Evolutionary conservation across 495 filamentous ascomycete species (phyloP), one percentile per base, ranked within the genome.

Genomic region (Podospora pseudopauciseta): DNA sequence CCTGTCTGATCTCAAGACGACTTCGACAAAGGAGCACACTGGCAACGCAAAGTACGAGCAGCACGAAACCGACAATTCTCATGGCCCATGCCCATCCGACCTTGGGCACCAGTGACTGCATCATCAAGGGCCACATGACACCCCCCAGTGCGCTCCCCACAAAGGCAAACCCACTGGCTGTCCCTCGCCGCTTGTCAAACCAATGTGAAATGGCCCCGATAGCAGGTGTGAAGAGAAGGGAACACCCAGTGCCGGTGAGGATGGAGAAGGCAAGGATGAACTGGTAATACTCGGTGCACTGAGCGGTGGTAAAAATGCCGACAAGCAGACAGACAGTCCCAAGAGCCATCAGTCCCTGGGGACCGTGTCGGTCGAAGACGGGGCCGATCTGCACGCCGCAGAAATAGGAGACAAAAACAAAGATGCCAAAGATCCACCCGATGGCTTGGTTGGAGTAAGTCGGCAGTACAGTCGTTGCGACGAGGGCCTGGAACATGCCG

Each of bases 211-310:
- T 58, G n/a, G 55, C 55, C 55, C 55, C 55, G 23, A 58, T 58
- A 23, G 55, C 55, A 20, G 55, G 55, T 5, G 55, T 58, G 55
- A 58, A 58, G 55, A 58, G 55, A 26, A 58, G 55, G 55, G 55
- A 58, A 58, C 55, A 58, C 55, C 55, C 55, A 5, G 23, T 5
- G n/a, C 55, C 55, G n/a, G 55, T 58, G 19, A 58, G 55, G 55
- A 58, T 58, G 18, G 55, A 58, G 11, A 58, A 58, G 16, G 55
- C 55, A 5, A 58, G 55, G 55, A 26, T 58, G 13, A 58, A 58
- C 55, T 58, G 55, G n/a, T 58, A 58, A n/a, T 58, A 58, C 55
- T 58, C n/a, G n/a, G 55, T 58, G n/a, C 55, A 58, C 23, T 58
- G n/a, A 5, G 55, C 55, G 9, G 55, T 58, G 55, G 55, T 58